Conservation (phyloP, 163 green algal genomes). For the Scenedesmus sp. region DNA sequence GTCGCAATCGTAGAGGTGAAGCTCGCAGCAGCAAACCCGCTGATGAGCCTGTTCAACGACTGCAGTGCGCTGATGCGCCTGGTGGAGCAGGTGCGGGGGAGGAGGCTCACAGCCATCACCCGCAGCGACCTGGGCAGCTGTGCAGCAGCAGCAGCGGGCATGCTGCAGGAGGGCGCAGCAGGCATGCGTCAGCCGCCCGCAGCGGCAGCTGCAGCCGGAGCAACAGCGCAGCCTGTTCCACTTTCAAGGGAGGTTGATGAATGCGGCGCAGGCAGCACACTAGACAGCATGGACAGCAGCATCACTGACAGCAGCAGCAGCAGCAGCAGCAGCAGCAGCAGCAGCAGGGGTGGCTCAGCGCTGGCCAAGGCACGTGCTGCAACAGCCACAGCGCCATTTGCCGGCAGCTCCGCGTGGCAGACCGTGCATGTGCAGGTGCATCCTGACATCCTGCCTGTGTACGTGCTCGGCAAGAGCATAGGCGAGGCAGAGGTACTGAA, state of each 20-base stretch:
- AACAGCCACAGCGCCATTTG: conserved; percentile 12
- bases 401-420: conserved; percentile 12
- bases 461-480: conserved; percentile 40
- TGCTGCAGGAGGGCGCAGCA: not conserved
- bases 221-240: not conserved
- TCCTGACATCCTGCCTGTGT: conserved; percentile 5
- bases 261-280: not conserved
- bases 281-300: not conserved
- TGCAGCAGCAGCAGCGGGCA: not conserved
- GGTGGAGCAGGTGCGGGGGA: conserved; percentile 10
- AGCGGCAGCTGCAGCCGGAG: not conserved
- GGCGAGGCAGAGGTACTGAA: not conserved
- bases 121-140: not conserved
- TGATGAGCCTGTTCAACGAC: conserved; percentile 48
- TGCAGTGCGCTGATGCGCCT: conserved; percentile 5
- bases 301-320: not conserved
- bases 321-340: not conserved
- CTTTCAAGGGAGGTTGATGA: not conserved
- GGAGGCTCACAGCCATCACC: conserved; percentile 16
- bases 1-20: conserved; percentile 52
- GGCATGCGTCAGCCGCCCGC: not conserved
- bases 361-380: conserved; percentile 27
- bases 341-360: not conserved
- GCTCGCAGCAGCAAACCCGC: conserved; percentile 39
- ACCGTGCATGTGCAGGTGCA: conserved; percentile 34